Evolutionary conservation across 306 rosid genomes (phyloP).

Genomic region (Cercis canadensis): DNA sequence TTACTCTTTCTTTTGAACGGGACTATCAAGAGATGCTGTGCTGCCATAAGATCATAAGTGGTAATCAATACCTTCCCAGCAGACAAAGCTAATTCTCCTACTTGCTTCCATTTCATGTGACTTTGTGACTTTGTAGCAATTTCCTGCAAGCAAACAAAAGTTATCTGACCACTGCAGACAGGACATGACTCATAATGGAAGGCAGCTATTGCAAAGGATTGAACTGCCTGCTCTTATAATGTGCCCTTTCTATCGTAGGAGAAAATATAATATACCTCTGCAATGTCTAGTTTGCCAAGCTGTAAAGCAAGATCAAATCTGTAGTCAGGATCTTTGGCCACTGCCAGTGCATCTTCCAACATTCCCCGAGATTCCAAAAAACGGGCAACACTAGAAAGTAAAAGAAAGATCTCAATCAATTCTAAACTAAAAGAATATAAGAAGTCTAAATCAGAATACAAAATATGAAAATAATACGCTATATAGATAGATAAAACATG

Average conservation of each 20-base stretch:
- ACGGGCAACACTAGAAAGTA: slow-evolving; percentile 56
- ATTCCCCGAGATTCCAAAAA: slow-evolving; percentile 74
- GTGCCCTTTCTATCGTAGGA: slow-evolving; percentile 13
- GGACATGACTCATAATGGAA: too few relatives aligned
- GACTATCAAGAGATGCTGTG: too few relatives aligned
- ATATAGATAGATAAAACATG: too few relatives aligned
- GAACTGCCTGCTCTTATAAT: background rate
- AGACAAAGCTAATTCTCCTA: slow-evolving; percentile 73
- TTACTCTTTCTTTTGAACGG: too few relatives aligned
- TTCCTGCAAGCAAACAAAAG: slow-evolving; percentile 36
- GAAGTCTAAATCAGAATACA: background rate
- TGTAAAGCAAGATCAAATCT: slow-evolving; percentile 71
- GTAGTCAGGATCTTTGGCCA: slow-evolving; percentile 70
- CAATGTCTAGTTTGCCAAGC: slow-evolving; percentile 65
- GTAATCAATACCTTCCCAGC: slow-evolving; percentile 51
- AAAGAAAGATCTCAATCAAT: background rate
- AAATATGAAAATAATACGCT: too few relatives aligned
- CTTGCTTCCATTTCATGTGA: slow-evolving; percentile 74
- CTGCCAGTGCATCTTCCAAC: slow-evolving; percentile 74
- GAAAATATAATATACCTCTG: slow-evolving; percentile 49
- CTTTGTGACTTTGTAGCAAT: slow-evolving; percentile 64
- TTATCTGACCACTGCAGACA: too few relatives aligned
- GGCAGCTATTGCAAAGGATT: slow-evolving; percentile 32
- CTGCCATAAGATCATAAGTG: too few relatives aligned
- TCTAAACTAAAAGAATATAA: background rate